Percentiles rank a stretch among this genome's conserved stretches.
Evolutionary conservation across 2,329 filamentous ascomycete species (phyloP).

Genomic region (Biscogniauxia mediterranea): DNA sequence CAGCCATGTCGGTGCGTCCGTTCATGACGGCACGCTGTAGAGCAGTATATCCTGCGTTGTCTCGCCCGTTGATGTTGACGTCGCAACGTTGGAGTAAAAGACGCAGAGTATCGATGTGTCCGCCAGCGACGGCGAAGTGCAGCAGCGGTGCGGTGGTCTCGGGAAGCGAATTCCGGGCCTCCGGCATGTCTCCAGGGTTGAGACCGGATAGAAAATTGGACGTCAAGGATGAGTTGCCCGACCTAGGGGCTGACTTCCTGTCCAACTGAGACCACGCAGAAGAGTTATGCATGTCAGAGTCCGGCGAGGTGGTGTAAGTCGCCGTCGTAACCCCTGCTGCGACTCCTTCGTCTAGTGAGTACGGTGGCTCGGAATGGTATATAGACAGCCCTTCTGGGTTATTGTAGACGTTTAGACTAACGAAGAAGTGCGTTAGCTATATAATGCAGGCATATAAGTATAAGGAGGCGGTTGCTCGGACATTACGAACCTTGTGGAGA

Average conservation of each 20-base stretch:
- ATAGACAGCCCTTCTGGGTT: conserved; percentile 27
- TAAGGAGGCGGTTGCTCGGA: background rate
- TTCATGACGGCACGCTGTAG: conserved; percentile 32
- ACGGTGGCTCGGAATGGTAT: conserved; percentile 29
- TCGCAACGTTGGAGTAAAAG: conserved; percentile 31
- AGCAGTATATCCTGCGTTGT: conserved; percentile 32
- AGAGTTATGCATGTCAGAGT: conserved; percentile 26
- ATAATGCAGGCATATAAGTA: background rate
- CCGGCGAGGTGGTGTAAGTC: conserved; percentile 29
- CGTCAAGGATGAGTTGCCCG: conserved; percentile 25
- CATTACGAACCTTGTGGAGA: conserved; percentile 24
- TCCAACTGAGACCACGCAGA: conserved; percentile 26
- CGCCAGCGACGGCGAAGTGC: conserved; percentile 33
- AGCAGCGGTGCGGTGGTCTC: conserved; percentile 32
- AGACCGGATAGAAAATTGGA: conserved; percentile 14
- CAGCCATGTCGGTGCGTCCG: conserved; percentile 34
- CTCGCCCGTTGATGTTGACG: conserved; percentile 31
- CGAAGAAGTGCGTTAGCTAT: conserved; percentile 4
- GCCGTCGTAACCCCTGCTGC: conserved; percentile 18
- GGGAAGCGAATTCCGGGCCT: conserved; percentile 24
- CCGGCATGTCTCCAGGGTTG: conserved; percentile 10
- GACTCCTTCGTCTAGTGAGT: conserved; percentile 26
- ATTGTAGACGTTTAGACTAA: conserved; percentile 27
- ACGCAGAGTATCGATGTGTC: conserved; percentile 30
- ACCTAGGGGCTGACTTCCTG: conserved; percentile 17